Conservation (phyloP, 2,329 filamentous ascomycete genomes). For the Paramyrothecium roridum region DNA sequence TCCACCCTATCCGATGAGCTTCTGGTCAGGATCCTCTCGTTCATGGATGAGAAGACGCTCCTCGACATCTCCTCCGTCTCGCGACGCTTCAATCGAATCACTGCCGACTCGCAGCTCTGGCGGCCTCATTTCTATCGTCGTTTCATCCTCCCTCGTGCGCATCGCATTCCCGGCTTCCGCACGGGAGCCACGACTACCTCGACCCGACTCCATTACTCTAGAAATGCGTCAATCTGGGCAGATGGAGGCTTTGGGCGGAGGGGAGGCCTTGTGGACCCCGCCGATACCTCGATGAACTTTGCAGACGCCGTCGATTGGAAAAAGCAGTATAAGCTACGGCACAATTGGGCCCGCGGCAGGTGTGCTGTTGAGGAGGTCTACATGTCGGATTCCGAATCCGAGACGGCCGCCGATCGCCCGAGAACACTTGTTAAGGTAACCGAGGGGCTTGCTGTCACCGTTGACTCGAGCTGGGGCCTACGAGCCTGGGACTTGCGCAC, state of each 20-base stretch:
- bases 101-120: constrained; percentile 86
- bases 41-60: constrained; percentile 67
- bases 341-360: constrained; percentile 86
- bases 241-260: constrained; percentile 35
- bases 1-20: constrained; percentile 83
- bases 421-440: constrained; percentile 75
- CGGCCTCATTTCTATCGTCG: constrained; percentile 82
- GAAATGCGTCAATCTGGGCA: constrained; percentile 40
- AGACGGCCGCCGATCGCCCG: constrained; percentile 8
- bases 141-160: constrained; percentile 79
- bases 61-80: constrained; percentile 65
- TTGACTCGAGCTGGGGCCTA: constrained; percentile 65
- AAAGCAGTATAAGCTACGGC: constrained; percentile 77
- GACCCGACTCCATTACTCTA: constrained; percentile 41
- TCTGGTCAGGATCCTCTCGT: constrained; percentile 77
- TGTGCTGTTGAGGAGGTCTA: constrained; percentile 78
- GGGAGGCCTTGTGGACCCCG: constrained; percentile 49
- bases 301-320: constrained; percentile 70
- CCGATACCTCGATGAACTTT: constrained; percentile 26
- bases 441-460: constrained; percentile 75
- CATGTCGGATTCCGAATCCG: constrained; percentile 39
- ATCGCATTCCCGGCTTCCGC: constrained; percentile 67
- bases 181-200: constrained; percentile 22
- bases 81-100: constrained; percentile 67
- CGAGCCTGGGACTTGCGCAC: constrained; percentile 75